Base-by-base conservation (phyloP, 164 flowering plant genomes). In the Hamamelis virginiana region DNA sequence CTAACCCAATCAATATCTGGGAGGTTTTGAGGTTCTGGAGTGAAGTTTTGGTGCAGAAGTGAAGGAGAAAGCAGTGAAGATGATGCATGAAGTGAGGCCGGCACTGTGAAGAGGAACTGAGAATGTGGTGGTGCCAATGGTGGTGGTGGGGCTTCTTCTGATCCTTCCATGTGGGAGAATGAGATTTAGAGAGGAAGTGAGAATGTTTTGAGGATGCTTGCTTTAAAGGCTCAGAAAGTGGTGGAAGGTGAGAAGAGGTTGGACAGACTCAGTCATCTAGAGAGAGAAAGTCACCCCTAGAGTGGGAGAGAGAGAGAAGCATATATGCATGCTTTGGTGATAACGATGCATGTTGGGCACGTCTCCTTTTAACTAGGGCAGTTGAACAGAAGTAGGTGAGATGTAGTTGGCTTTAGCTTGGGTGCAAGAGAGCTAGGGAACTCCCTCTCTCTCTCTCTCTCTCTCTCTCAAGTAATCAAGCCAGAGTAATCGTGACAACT, bases 1-100 rank as follows among this genome's bases (percentile, higher is more conserved):
- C 69, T 71, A 41, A 68, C 58, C 87, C 87, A 85, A 41, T 85
- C 85, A 11, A 81, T 79, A 1, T 77, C 78, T 0, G 60, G 59
- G 47, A 65, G 70, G 11, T 64, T 45, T 19, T 62, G 52, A 9
- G 72, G 43, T 11, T 73, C 68, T 15, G 67, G 70, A 48, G 62
- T 59, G 74, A 55, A 47, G 61, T 66, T 1, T 13, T 64, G 33
- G 47, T 22, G 69, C 4, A 64, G 66, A 5, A 60, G 65, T 4
- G 69, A 69, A 14, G 78, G 64, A 55, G 71, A 72, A 16, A 68
- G 79, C n/a, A 51, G 51, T 13, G 33, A 8, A 61, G 70, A 52
- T 13, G 74, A 51, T 11, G 79, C 53, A 11, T n/a, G n/a, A n/a
- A n/a, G n/a, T n/a, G 64, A 66, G 41, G 60, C n/a, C 12, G 64